Evolutionary conservation across 2,329 filamentous ascomycete species (phyloP).

Genomic region (Podosphaera fusca): DNA sequence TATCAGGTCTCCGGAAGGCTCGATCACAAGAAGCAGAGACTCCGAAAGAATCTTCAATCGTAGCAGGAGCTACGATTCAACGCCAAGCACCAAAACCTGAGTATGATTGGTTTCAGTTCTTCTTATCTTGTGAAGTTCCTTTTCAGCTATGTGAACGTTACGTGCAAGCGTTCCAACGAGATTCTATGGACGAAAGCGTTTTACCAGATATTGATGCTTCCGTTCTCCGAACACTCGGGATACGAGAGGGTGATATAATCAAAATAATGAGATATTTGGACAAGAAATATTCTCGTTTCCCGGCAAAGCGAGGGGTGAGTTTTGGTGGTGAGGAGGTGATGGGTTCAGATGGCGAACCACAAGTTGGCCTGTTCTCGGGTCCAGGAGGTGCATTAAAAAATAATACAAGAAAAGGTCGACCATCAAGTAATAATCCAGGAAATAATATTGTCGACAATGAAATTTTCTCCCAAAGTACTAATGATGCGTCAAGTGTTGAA

Average conservation of each 20-base stretch:
- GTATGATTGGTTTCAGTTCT: conserved; percentile 99
- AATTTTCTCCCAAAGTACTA: conserved; percentile 43
- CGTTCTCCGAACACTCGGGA: conserved; percentile 65
- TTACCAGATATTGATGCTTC: conserved; percentile 70
- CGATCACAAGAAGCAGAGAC: conserved; percentile 7
- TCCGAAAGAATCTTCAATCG: conserved; percentile 14
- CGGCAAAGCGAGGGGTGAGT: conserved; percentile 28
- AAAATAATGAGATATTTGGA: conserved; percentile 84
- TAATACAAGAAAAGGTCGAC: conserved; percentile 81
- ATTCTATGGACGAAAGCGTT: conserved; percentile 90
- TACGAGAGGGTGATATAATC: conserved; percentile 90
- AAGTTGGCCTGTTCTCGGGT: conserved; percentile 67
- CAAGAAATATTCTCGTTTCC: conserved; percentile 48
- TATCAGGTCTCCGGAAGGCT: conserved; percentile 50
- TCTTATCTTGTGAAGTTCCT: conserved; percentile 74
- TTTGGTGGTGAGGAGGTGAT: conserved; percentile 29
- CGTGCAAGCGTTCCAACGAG: conserved; percentile 64
- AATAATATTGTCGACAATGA: conserved; percentile 75
- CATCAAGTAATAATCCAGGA: conserved; percentile 64
- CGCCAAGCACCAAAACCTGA: conserved; percentile 36
- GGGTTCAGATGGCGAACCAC: conserved; percentile 31
- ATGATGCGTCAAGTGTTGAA: conserved; percentile 19
- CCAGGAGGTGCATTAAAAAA: conserved; percentile 79
- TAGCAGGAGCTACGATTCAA: conserved; percentile 39
- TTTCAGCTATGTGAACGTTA: conserved; percentile 89